These are phyloP conservation scores for Cucumis sativus DNA, from an alignment of 306 rosid genomes.

Conservation along the genomic window Cucumber_9930_V3 NC_026657.2:8389501-8390000, in stretches of 20 bases:
- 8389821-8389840: neutral
- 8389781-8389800: neutral
- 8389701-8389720: neutral
- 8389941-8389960: neutral
- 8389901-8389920: slow-evolving; percentile 2
- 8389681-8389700: neutral
- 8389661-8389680: neutral
- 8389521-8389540: neutral
- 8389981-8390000: neutral
- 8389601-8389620: neutral
- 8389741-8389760: neutral
- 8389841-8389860: neutral
- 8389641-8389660: neutral
- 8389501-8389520: neutral
- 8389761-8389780: neutral
- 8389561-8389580: neutral
- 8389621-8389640: neutral
- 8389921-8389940: neutral
- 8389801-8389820: too few relatives aligned
- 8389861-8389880: neutral
- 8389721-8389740: neutral
- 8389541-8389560: neutral
- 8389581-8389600: neutral
- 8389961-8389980: neutral
- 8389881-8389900: neutral